Evolutionary conservation across 169 alveolate genomes (phyloP).

Genomic region (Fabrea salina): DNA sequence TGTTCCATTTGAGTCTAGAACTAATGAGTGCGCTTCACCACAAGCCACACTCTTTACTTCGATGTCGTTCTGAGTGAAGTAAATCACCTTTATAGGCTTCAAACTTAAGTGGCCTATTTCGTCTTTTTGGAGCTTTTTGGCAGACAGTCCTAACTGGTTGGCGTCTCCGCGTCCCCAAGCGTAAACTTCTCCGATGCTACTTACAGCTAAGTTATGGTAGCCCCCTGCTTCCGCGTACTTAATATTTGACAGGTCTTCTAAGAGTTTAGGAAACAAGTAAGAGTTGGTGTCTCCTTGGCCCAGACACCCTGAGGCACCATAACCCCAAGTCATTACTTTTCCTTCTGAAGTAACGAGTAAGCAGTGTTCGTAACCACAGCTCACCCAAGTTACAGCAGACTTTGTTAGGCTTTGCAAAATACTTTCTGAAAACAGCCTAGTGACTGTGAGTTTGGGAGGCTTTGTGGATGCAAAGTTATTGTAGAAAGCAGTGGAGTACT

Average conservation of each 20-base stretch:
- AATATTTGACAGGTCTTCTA: slow-evolving; percentile 7
- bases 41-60: slow-evolving; percentile 54
- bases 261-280: slow-evolving; percentile 34
- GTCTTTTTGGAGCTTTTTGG: slow-evolving; percentile 31
- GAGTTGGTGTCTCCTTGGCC: slow-evolving; percentile 47
- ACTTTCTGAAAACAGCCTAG: neutral
- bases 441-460: too few relatives aligned
- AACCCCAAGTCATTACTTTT: slow-evolving; percentile 59
- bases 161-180: slow-evolving; percentile 61
- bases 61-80: slow-evolving; percentile 32
- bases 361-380: slow-evolving; percentile 59
- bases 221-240: slow-evolving; percentile 54
- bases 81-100: slow-evolving; percentile 10
- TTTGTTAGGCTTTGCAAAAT: neutral
- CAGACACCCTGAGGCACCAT: slow-evolving; percentile 60
- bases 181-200: slow-evolving; percentile 30
- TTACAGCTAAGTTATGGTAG: slow-evolving; percentile 46
- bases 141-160: slow-evolving; percentile 46
- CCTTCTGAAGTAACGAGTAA: slow-evolving; percentile 42
- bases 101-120: slow-evolving; percentile 28
- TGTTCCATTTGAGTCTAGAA: slow-evolving; percentile 60
- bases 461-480: neutral
- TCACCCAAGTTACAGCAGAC: neutral
- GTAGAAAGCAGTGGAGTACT: neutral
- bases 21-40: slow-evolving; percentile 78